These are phyloP conservation scores for Fusarium floridanum DNA, from an alignment of 2,329 filamentous ascomycete species.

Conservation along the genomic window DNA sequence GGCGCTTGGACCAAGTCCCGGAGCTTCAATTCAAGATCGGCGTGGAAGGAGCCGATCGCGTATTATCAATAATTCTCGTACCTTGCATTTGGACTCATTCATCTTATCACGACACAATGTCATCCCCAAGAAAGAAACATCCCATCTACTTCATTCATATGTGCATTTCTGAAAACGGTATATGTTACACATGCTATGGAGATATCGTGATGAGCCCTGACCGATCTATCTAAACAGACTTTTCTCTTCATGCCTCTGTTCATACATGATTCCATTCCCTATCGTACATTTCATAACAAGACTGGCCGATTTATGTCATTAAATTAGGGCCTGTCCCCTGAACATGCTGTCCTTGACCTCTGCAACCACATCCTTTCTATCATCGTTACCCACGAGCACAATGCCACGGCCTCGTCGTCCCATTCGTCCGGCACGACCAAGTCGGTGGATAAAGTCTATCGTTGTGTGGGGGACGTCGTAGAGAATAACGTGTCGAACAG, in stretches of 20 bases:
- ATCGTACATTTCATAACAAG: slow-evolving; percentile 39
- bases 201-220: slow-evolving; percentile 24
- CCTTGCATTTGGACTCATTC: not conserved
- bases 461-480: slow-evolving; percentile 99
- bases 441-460: slow-evolving; percentile 97
- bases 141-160: not conserved
- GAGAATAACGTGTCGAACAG: slow-evolving; percentile 90
- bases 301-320: slow-evolving; percentile 37
- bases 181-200: slow-evolving; percentile 21
- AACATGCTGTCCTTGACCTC: slow-evolving; percentile 94
- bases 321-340: slow-evolving; percentile 82
- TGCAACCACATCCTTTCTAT: slow-evolving; percentile 88
- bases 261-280: slow-evolving; percentile 31
- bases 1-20: slow-evolving; percentile 29
- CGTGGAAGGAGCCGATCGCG: not conserved
- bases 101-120: not conserved
- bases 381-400: slow-evolving; percentile 89
- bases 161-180: not conserved
- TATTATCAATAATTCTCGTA: not conserved
- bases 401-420: slow-evolving; percentile 89
- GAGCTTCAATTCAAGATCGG: slow-evolving; percentile 11
- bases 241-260: slow-evolving; percentile 17
- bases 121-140: not conserved
- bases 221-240: slow-evolving; percentile 15
- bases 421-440: slow-evolving; percentile 94